phyloP scores from a whole-genome alignment of 2,329 filamentous ascomycete genomes.

The Aspergillus sergii region DNA sequence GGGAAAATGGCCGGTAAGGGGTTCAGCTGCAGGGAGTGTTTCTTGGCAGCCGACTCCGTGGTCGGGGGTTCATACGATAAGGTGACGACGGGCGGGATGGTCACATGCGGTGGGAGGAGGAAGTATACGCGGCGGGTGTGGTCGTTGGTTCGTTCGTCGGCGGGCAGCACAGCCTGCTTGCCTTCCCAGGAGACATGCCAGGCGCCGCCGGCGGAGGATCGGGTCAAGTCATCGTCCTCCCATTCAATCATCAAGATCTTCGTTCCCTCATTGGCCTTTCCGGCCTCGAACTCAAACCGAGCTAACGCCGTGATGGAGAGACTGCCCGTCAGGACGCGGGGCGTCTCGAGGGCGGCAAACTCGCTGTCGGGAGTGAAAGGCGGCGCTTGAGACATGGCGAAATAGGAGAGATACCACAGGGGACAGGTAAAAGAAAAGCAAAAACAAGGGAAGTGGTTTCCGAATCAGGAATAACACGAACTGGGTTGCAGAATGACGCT shows the following conservation, averaged over 20 bases:
- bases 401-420: neutral
- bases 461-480: slow-evolving; percentile 2
- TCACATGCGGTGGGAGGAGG: slow-evolving; percentile 71
- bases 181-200: slow-evolving; percentile 87
- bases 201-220: slow-evolving; percentile 39
- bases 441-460: neutral
- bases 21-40: slow-evolving; percentile 63
- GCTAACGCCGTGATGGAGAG: slow-evolving; percentile 65
- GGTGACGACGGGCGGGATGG: slow-evolving; percentile 72
- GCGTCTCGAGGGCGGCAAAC: slow-evolving; percentile 36
- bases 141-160: slow-evolving; percentile 60
- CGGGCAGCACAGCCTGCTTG: slow-evolving; percentile 71
- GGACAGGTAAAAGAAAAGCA: slow-evolving; percentile 1
- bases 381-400: slow-evolving; percentile 20
- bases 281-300: slow-evolving; percentile 83
- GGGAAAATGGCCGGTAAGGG: slow-evolving; percentile 87
- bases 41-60: neutral
- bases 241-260: slow-evolving; percentile 95
- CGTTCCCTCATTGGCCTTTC: slow-evolving; percentile 76
- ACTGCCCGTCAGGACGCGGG: slow-evolving; percentile 26
- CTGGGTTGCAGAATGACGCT: slow-evolving; percentile 1
- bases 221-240: slow-evolving; percentile 64
- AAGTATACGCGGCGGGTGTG: slow-evolving; percentile 72
- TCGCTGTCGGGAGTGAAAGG: slow-evolving; percentile 36
- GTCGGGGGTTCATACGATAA: slow-evolving; percentile 55